phyloP scores from a whole-genome alignment of 164 flowering plant species.

The grape (Vitis vinifera) region DNA sequence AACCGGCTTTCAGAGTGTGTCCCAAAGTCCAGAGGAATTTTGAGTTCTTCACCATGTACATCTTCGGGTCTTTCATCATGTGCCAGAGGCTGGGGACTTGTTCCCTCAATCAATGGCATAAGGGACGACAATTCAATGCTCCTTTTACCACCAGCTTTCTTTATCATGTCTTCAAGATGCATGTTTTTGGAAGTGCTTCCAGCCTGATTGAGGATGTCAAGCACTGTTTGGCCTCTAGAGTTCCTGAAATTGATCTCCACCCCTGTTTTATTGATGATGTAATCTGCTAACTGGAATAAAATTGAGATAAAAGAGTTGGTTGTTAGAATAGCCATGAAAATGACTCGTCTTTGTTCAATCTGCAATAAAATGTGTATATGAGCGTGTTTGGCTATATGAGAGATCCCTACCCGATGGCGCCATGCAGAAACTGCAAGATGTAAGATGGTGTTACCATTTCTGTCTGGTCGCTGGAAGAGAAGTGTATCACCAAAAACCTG shows the following conservation, averaged over 20 bases:
- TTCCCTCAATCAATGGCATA: no score
- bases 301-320: background rate
- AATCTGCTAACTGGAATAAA: constrained; percentile 9
- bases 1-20: no score
- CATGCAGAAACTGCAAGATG: constrained; percentile 20
- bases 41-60: no score
- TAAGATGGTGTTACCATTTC: constrained; percentile 20
- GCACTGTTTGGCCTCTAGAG: constrained; percentile 14
- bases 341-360: no score
- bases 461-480: constrained; percentile 14
- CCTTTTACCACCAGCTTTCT: constrained; percentile 2
- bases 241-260: constrained; percentile 11
- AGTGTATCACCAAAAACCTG: background rate
- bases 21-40: no score
- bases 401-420: constrained; percentile 8
- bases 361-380: no score
- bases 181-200: background rate
- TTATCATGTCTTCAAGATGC: background rate
- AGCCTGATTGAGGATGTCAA: constrained; percentile 17
- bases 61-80: no score
- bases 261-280: constrained; percentile 10
- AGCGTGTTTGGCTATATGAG: no score
- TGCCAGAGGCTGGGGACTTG: no score
- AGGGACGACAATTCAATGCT: background rate
- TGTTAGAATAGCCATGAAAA: background rate